phyloP scores from a whole-genome alignment of 345 rosid genomes.

The Murraya koenigii region DNA sequence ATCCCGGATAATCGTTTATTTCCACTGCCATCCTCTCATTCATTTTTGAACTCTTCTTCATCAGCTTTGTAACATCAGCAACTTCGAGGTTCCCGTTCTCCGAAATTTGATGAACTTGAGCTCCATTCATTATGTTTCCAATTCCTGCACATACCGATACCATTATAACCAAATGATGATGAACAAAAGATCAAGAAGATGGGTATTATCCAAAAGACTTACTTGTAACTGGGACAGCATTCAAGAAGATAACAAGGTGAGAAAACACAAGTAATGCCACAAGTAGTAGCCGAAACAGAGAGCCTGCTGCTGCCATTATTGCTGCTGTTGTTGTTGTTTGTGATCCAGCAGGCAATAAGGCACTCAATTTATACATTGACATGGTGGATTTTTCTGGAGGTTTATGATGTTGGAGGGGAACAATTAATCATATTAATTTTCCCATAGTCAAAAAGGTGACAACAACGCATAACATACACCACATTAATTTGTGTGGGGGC shows the following conservation, averaged over 20 bases:
- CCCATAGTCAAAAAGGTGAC: constrained; percentile 27
- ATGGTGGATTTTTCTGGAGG: constrained; percentile 10
- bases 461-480: background rate
- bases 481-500: background rate
- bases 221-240: constrained; percentile 46
- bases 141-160: constrained; percentile 31
- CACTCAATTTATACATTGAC: constrained; percentile 13
- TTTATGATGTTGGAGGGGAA: constrained; percentile 4
- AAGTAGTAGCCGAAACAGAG: constrained; percentile 30
- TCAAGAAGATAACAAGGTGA: constrained; percentile 22
- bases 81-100: constrained; percentile 20
- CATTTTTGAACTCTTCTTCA: background rate
- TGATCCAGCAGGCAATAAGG: background rate
- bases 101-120: constrained; percentile 24
- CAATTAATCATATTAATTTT: background rate
- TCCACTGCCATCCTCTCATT: constrained; percentile 34
- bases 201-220: constrained; percentile 13
- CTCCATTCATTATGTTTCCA: constrained; percentile 34
- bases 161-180: background rate
- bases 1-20: constrained; percentile 68
- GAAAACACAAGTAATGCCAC: constrained; percentile 35
- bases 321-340: background rate
- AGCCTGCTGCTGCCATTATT: constrained; percentile 38
- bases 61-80: background rate
- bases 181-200: background rate